Percentiles rank a stretch among this genome's conserved stretches.
phyloP scores from a whole-genome alignment of 2,329 filamentous ascomycete genomes.

The Aspergillus glaucus region DNA sequence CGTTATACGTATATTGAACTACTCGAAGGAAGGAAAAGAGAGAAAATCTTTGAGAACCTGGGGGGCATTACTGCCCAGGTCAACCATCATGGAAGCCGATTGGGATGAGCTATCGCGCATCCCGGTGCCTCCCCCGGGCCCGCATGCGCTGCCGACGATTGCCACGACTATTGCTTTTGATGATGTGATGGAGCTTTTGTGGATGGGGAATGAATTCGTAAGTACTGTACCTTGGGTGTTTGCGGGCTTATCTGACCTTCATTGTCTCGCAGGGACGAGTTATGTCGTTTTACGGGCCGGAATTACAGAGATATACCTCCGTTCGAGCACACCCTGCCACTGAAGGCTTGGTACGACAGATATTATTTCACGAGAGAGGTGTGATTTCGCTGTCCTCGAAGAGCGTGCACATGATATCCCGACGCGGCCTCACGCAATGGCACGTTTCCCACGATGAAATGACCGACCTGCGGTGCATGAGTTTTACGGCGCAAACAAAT shows the following conservation, averaged over 20 bases:
- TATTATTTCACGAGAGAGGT: conserved; percentile 86
- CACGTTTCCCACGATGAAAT: conserved; percentile 75
- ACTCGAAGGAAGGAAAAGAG: neutral
- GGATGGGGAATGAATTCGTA: conserved; percentile 88
- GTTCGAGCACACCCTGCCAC: conserved; percentile 68
- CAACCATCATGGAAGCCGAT: conserved; percentile 40
- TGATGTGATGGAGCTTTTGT: conserved; percentile 78
- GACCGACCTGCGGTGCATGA: conserved; percentile 88
- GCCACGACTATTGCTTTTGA: conserved; percentile 85
- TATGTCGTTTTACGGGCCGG: conserved; percentile 77
- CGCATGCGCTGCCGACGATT: conserved; percentile 62
- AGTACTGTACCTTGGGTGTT: conserved; percentile 24
- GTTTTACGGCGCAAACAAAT: conserved; percentile 80
- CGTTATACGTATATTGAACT: neutral
- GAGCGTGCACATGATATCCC: conserved; percentile 81
- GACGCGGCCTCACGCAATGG: conserved; percentile 80
- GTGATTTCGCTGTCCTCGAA: conserved; percentile 76
- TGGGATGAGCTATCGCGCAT: conserved; percentile 69
- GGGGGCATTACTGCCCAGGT: conserved; percentile 8
- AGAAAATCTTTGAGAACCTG: neutral
- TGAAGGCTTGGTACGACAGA: conserved; percentile 77
- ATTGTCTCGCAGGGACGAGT: conserved; percentile 66
- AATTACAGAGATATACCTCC: conserved; percentile 84
- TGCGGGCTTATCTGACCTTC: conserved; percentile 11
- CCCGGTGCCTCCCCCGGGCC: conserved; percentile 69